phyloP scores from a whole-genome alignment of 306 rosid genomes.

The Rosa rugosa region DNA sequence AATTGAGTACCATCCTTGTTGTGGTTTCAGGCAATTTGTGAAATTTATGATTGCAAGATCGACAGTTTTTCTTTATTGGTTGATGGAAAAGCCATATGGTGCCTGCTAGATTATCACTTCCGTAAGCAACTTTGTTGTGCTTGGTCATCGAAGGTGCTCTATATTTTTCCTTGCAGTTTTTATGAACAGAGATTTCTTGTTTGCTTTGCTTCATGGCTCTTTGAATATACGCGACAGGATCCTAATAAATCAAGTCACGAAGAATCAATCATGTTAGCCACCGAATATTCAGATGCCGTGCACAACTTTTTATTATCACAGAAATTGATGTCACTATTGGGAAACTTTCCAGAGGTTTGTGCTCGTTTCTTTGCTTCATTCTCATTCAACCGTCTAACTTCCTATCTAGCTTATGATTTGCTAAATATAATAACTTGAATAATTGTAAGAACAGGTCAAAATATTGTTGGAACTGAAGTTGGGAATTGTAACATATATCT shows the following conservation, averaged over 20 bases:
- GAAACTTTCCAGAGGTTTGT: conserved; percentile 92
- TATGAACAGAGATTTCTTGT: conserved; percentile 15
- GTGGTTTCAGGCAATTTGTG: conserved; percentile 68
- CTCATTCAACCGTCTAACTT: background rate
- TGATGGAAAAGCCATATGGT: conserved; percentile 98
- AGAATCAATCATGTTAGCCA: conserved; percentile 65
- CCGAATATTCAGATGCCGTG: conserved; percentile 73
- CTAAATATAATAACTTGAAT: background rate
- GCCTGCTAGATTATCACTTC: conserved; percentile 88
- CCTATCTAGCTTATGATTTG: background rate
- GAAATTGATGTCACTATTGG: conserved; percentile 66
- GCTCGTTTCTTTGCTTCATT: conserved; percentile 1
- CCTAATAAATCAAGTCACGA: conserved; percentile 37
- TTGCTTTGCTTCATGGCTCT: conserved; percentile 16
- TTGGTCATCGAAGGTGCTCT: conserved; percentile 62
- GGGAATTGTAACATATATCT: background rate
- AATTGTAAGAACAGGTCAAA: background rate
- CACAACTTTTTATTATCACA: conserved; percentile 85
- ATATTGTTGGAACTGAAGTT: background rate
- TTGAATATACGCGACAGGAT: conserved; percentile 47
- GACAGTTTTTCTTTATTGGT: conserved; percentile 62
- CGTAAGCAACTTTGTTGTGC: conserved; percentile 71
- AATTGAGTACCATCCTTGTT: conserved; percentile 4
- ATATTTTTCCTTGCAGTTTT: conserved; percentile 7
- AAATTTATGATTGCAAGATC: conserved; percentile 54